Evolutionary conservation across 495 filamentous ascomycete genomes (phyloP), one percentile per base, ranked within the genome.

Genomic region (Rhypophila decipiens): DNA sequence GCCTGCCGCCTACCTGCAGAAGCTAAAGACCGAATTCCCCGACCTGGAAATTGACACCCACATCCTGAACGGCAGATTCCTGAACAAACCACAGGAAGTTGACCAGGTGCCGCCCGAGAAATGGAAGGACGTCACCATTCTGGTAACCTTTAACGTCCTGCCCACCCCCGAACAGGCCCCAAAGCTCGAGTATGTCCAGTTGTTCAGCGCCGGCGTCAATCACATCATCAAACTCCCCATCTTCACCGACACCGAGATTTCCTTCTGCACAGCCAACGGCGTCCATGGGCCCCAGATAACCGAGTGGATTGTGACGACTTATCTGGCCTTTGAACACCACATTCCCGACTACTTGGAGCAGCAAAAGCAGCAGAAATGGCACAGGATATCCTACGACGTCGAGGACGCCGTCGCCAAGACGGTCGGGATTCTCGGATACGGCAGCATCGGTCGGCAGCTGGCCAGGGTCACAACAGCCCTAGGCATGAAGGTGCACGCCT

Each of bases 271-370:
- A 5, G 79, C 83, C 31, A 84, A 79, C 18, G 88, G 88, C 13
- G 78, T 93, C 41, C 86, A 90, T 54, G 86, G 85, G 56, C 88
- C 90, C 0, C 86, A 89, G 47, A 95, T 95, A 46, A 73, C 87
- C 0, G 89, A 96, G 71, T 94, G 87, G 85, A 67, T 81, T 24
- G 64, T 85, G 37, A 52, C 60, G 53, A 77, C 73, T 0, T 76
- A 74, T 47, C 64, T 79, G 5, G 63, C 65, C 22, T 68, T 71
- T 53, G 63, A 72, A 42, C 76, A 77, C 44, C 60, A 57, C 22
- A 59, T 80, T 10, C 79, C 75, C 13, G 73, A 78, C 21, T 71
- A 80, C 49, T 50, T 77, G 23, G 68, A 80, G 9, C 55, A 67
- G 44, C 75, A 80, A 61, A 75, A 74, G 46, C 48, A 70, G 40